Evolutionary conservation across 148 eudicot species (phyloP), one percentile per base, ranked within the genome.

Genomic region (Polygonum aviculare): DNA sequence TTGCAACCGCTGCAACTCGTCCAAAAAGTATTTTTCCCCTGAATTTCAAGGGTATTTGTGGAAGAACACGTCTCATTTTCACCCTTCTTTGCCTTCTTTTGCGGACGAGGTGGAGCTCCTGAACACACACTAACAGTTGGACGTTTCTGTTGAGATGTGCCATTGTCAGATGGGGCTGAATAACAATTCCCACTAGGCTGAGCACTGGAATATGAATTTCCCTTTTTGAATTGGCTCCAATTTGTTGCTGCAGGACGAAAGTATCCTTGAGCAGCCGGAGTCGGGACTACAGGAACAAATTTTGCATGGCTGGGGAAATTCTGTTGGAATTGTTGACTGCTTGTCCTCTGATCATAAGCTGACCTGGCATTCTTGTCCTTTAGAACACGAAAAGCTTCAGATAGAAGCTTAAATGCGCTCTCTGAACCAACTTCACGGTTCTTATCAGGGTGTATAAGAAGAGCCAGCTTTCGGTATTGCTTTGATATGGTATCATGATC

Each of bases 21-120:
- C 98, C 98, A 95, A 69, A 95, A 95, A 14, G 98, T 86, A 78
- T 83, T 91, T 3, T 76, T 79, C 79, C 84, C 87, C 73, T 78
- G 82, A 80, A 78, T 44, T 75, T 82, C 57, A 7, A 82, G 74
- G 48, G 81, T 90, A 41, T 39, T 69, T 50, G 88, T 12, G 65
- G 82, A 6, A 57, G 88, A 72, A 18, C 39, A 75, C 63, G 70
- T 83, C 47, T 78, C 85, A 36, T 75, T 83, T 54, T 75, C 26
- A 75, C 98, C 92, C 80, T 90, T 89, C 65, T 78, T 84, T 62
- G 72, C 82, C 11, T 12, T 52, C 44, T 52, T 26, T 21, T 51
- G 31, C 12, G 72, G 72, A 67, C 72, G 41, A 2, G 44, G 72
- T 67, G 85, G 77, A 19, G 74, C 74, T 35, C 88, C 54, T 50